A percentile compares a stretch with the other conserved stretches of the same genome.
phyloP scores from a whole-genome alignment of 495 filamentous ascomycete species.

The Penicillium soppii region DNA sequence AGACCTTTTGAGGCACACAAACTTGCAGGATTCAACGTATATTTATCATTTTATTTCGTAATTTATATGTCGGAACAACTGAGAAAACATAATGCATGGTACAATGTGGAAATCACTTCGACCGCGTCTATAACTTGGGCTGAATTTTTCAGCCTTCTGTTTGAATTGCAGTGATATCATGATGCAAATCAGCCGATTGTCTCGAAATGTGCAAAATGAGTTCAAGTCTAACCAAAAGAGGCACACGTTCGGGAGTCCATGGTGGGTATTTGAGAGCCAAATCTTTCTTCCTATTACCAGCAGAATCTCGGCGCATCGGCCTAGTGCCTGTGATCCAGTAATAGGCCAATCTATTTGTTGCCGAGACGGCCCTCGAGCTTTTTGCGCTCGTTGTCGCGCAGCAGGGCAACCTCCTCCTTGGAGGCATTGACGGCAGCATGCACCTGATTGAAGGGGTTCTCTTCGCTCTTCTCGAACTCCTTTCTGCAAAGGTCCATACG shows the following conservation, averaged over 20 bases:
- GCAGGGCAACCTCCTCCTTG: conserved; percentile 71
- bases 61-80: conserved; percentile 9
- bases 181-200: background rate
- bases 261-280: background rate
- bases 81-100: conserved; percentile 1
- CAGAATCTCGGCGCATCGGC: background rate
- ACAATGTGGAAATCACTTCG: background rate
- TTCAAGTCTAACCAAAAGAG: background rate
- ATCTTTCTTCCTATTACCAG: background rate
- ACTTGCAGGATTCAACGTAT: background rate
- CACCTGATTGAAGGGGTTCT: conserved; percentile 92
- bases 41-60: conserved; percentile 28
- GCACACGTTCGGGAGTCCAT: background rate
- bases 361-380: conserved; percentile 73
- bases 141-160: background rate
- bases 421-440: conserved; percentile 69
- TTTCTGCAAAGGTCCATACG: conserved; percentile 74
- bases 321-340: background rate
- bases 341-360: conserved; percentile 21
- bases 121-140: background rate
- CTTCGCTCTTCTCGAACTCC: conserved; percentile 88
- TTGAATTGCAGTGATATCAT: no score
- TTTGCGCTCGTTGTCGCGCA: conserved; percentile 64
- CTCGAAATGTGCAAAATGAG: background rate
- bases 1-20: background rate